phyloP scores from a whole-genome alignment of 2,329 filamentous ascomycete genomes.

The Periconia digitata region DNA sequence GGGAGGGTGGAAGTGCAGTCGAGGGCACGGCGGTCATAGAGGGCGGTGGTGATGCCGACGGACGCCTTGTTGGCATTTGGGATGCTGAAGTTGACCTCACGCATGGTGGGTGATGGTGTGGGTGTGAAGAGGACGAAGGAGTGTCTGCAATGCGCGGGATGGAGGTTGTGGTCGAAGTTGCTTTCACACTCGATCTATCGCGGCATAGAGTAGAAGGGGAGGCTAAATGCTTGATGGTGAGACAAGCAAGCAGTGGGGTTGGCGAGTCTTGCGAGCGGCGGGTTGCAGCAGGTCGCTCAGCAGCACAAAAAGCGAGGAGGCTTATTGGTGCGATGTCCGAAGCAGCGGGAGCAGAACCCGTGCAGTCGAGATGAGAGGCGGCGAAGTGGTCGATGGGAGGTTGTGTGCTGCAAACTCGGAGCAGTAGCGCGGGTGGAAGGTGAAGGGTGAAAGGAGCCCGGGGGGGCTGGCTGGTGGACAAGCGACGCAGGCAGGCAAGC shows the following conservation, averaged over 20 bases:
- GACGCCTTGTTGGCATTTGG: slow-evolving; percentile 99
- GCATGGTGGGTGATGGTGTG: slow-evolving; percentile 65
- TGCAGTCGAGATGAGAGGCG: slow-evolving; percentile 6
- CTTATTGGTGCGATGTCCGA: slow-evolving; percentile 1
- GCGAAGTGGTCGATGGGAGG: slow-evolving; percentile 10
- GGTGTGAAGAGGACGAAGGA: slow-evolving; percentile 13
- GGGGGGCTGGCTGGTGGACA: slow-evolving; percentile 16
- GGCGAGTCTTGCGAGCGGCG: slow-evolving; percentile 6
- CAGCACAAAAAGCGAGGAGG: slow-evolving; percentile 5
- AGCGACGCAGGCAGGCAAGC: not conserved
- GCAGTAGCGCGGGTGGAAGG: slow-evolving; percentile 9
- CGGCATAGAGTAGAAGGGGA: slow-evolving; percentile 31
- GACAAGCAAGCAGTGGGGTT: not conserved
- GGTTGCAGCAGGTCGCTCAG: not conserved
- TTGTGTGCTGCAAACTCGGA: slow-evolving; percentile 11
- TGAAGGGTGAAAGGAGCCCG: slow-evolving; percentile 16
- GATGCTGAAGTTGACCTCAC: slow-evolving; percentile 99
- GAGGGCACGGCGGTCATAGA: slow-evolving; percentile 95
- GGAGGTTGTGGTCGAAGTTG: slow-evolving; percentile 17
- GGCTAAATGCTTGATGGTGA: slow-evolving; percentile 2
- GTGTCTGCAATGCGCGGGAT: slow-evolving; percentile 19
- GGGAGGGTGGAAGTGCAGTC: slow-evolving; percentile 98
- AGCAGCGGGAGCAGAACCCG: not conserved
- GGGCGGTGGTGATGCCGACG: slow-evolving; percentile 95
- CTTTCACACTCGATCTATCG: slow-evolving; percentile 17